These are phyloP conservation scores for Clavaria fumosa DNA, from an alignment of 768 basidiomycete genomes.

Conservation along the genomic window DNA sequence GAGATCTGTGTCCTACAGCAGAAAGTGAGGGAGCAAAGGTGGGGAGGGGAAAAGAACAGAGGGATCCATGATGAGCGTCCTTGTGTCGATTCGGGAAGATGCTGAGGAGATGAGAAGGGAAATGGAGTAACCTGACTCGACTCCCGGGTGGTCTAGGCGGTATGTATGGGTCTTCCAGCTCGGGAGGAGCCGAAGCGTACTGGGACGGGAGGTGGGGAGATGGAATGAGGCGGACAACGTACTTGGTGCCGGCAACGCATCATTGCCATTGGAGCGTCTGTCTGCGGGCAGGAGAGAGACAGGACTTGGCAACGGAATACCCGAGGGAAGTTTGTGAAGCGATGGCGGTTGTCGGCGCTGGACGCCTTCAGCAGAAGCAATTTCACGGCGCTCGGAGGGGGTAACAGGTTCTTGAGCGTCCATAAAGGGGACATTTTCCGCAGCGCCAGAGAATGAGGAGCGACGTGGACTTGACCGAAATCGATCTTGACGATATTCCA, in stretches of 20 bases:
- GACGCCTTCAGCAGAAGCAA: not conserved
- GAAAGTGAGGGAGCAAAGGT: constrained; percentile 19
- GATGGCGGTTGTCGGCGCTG: constrained; percentile 3
- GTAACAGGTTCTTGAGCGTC: not conserved
- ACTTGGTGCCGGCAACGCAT: constrained; percentile 26
- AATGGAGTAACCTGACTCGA: constrained; percentile 12
- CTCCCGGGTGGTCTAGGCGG: constrained; percentile 11
- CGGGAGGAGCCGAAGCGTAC: constrained; percentile 11
- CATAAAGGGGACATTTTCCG: not conserved
- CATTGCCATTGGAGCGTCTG: constrained; percentile 15
- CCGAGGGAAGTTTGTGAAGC: not conserved
- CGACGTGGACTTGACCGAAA: constrained; percentile 5
- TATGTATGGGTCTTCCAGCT: constrained; percentile 12
- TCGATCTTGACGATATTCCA: not conserved
- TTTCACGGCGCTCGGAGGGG: not conserved
- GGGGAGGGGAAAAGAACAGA: constrained; percentile 21
- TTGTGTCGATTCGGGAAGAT: constrained; percentile 22
- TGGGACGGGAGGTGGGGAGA: constrained; percentile 23
- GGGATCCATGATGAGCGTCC: constrained; percentile 29
- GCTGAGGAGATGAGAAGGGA: constrained; percentile 17
- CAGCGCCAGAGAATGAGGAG: constrained; percentile 9
- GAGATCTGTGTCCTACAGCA: constrained; percentile 34
- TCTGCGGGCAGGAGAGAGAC: constrained; percentile 16
- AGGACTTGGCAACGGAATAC: too few species aligned
- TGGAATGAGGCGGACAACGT: constrained; percentile 46